phyloP scores from a whole-genome alignment of 176 grass and related monocot genomes.

The Phoenix roebelenii region DNA sequence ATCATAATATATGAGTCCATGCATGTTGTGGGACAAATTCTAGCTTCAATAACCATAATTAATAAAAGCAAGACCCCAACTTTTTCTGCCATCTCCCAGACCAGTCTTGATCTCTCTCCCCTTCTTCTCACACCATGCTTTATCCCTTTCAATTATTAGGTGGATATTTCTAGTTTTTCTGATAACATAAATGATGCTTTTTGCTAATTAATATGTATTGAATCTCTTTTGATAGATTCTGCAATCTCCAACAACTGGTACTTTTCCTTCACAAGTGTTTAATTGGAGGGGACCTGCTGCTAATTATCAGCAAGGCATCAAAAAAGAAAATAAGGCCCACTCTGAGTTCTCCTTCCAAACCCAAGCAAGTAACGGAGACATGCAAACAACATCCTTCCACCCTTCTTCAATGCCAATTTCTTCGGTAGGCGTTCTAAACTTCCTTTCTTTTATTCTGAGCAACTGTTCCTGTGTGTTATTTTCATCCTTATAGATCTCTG shows the following conservation, averaged over 20 bases:
- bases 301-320: constrained; percentile 20
- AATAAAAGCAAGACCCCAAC: too few relatives aligned
- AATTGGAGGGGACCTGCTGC: constrained; percentile 24
- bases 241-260: constrained; percentile 24
- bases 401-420: constrained; percentile 15
- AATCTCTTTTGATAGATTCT: constrained; percentile 15
- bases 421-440: constrained; percentile 3
- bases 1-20: too few relatives aligned
- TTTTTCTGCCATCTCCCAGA: too few relatives aligned
- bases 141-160: too few relatives aligned
- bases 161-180: too few relatives aligned
- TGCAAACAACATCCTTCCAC: constrained; percentile 13
- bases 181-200: too few relatives aligned
- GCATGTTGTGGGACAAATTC: too few relatives aligned
- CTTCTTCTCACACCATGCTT: too few relatives aligned
- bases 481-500: too few relatives aligned
- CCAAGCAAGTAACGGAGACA: background rate
- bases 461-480: too few relatives aligned
- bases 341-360: constrained; percentile 27
- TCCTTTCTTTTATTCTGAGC: background rate
- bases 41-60: too few relatives aligned
- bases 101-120: too few relatives aligned
- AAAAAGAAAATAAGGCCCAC: constrained; percentile 12
- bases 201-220: background rate
- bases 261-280: constrained; percentile 15